Percentiles rank a stretch among this genome's conserved stretches.
Conservation (phyloP, 352 stramenopile species). For the Globisporangium echinulatum region DNA sequence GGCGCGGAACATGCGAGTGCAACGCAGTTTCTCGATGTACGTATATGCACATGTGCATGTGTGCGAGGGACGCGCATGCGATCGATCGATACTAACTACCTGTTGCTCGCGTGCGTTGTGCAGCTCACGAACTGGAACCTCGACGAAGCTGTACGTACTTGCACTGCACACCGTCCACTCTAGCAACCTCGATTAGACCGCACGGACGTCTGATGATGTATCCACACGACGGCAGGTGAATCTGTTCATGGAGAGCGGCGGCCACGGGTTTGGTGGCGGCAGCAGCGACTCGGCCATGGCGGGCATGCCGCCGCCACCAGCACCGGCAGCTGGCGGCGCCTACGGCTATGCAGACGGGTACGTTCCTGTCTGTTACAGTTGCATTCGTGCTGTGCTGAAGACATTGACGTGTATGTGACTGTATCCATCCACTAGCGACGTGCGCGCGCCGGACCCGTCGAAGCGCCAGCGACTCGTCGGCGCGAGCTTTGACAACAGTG, state of each 20-base stretch:
- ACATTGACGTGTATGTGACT: not conserved
- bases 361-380: not conserved
- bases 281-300: not conserved
- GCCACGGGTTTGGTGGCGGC: slow-evolving; percentile 20
- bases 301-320: slow-evolving; percentile 17
- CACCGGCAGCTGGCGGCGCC: slow-evolving; percentile 23
- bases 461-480: slow-evolving; percentile 79
- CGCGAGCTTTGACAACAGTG: slow-evolving; percentile 36
- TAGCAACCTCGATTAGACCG: not conserved
- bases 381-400: not conserved
- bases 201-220: too few species aligned
- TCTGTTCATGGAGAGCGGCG: slow-evolving; percentile 80
- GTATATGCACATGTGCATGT: not conserved
- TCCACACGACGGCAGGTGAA: slow-evolving; percentile 31
- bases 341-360: slow-evolving; percentile 39
- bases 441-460: slow-evolving; percentile 73
- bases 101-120: not conserved
- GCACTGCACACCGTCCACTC: not conserved
- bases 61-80: not conserved
- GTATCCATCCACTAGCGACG: slow-evolving; percentile 20
- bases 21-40: slow-evolving; percentile 66
- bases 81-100: not conserved
- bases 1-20: slow-evolving; percentile 58
- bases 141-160: slow-evolving; percentile 47
- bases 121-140: slow-evolving; percentile 76